Base-by-base conservation (phyloP, 2,329 filamentous ascomycete genomes). In the Pezicula carpinea region DNA sequence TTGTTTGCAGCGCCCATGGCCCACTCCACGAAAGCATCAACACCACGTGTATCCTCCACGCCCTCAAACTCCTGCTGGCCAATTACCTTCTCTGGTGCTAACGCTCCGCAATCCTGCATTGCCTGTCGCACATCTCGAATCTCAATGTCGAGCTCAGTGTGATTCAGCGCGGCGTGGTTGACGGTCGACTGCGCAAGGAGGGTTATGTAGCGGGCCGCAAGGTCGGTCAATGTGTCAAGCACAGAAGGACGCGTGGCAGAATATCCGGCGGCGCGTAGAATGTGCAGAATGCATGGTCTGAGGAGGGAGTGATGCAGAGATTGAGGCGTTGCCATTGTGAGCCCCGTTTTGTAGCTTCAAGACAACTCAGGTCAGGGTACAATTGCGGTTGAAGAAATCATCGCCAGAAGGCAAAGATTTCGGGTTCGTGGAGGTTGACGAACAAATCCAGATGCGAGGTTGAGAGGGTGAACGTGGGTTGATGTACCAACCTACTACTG, bases 201-300 rank as follows among this genome's bases (percentile, higher is more conserved):
- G 18, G 81, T 72, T 48, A 97, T 72, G 67, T 96, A 95, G 55
- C 87, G 83, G 36, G 85, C 87, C 0, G 89, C 84, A 6, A 97
- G 76, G 66, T 96, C 90, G 13, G 89, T 87, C n/a, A 96, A 67
- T 8, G 87, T 84, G 69, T 97, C 91, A 48, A 96, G 75, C 6
- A 95, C 90, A 3, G 85, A 85, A 2, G 89, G 84, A 46, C 83
- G 83, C 43, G 89, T 87, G 35, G 85, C 77, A 65, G 95, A 88
- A 70, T 95, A 97, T 64, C 92, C 92, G 19, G 89, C 85, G 23
- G 91, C 89, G 62, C 92, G 89, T 43, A 97, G 82, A 60, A 95
- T 92, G 68, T 96, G 90, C 48, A 97, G 81, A 51, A 96, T 81
- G 40, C 85, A 84, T 2, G 92, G 92, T 35, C 90, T 89, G 48